These are phyloP conservation scores for Fusarium marasasianum DNA, from an alignment of 2,329 filamentous ascomycete species.

Conservation along the genomic window DNA sequence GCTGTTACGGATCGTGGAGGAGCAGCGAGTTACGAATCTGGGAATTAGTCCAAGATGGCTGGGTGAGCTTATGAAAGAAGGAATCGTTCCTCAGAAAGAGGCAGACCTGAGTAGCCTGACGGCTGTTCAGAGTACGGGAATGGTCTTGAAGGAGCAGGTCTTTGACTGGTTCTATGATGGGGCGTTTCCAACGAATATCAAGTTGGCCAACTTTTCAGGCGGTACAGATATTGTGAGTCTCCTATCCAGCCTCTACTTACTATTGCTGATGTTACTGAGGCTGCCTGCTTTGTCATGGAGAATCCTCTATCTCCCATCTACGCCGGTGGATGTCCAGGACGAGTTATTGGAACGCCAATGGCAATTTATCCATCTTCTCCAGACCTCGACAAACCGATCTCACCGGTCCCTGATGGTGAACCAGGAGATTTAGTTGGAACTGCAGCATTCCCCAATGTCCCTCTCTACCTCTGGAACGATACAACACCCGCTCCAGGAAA, in stretches of 20 bases:
- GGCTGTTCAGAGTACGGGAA: constrained; percentile 77
- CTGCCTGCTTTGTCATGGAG: constrained; percentile 68
- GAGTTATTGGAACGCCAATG: constrained; percentile 59
- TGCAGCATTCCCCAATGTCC: constrained; percentile 78
- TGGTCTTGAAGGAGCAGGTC: constrained; percentile 80
- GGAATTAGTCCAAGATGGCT: constrained; percentile 83
- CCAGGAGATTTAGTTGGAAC: constrained; percentile 80
- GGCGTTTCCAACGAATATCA: constrained; percentile 73
- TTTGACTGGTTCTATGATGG: constrained; percentile 83
- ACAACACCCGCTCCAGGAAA: constrained; percentile 57
- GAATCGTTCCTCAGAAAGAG: constrained; percentile 68
- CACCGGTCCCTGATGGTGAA: constrained; percentile 63
- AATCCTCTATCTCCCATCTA: constrained; percentile 76
- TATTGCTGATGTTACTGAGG: constrained; percentile 45
- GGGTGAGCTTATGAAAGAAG: constrained; percentile 73
- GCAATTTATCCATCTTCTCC: constrained; percentile 65
- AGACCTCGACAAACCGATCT: constrained; percentile 57
- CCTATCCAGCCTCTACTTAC: not conserved
- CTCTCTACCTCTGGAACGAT: constrained; percentile 72
- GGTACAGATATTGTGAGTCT: constrained; percentile 76
- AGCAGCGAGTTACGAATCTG: constrained; percentile 75
- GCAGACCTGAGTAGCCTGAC: constrained; percentile 70
- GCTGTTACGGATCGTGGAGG: constrained; percentile 69
- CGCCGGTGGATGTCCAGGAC: constrained; percentile 63
- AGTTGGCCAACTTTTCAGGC: constrained; percentile 78